phyloP scores from a whole-genome alignment of 2,329 filamentous ascomycete species.

The Eutypella sp. region DNA sequence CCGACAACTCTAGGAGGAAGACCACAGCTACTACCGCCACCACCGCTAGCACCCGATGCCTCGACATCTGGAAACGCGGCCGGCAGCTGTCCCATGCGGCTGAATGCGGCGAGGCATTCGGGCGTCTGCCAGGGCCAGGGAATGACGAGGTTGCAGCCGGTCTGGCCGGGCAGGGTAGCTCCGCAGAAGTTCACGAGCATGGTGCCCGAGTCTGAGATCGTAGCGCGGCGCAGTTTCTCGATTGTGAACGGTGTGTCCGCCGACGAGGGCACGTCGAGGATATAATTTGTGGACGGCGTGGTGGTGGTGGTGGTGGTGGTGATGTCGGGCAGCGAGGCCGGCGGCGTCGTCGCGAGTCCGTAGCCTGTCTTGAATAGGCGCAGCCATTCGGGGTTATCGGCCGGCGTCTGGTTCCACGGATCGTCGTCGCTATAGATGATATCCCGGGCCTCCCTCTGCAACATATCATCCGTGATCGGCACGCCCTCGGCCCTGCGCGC shows the following conservation, averaged over 20 bases:
- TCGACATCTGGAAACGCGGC: no score
- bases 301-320: neutral
- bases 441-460: neutral
- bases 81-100: neutral
- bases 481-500: neutral
- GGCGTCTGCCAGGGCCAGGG: neutral
- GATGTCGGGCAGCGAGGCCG: neutral
- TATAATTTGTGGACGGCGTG: neutral
- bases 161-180: neutral
- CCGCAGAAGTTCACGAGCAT: neutral
- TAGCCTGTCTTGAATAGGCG: neutral
- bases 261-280: no score
- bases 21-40: no score
- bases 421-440: conserved; percentile 30
- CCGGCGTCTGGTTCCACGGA: conserved; percentile 35
- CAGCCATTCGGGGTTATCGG: conserved; percentile 31
- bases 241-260: neutral
- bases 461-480: neutral
- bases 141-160: neutral
- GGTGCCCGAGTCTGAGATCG: no score
- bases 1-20: no score
- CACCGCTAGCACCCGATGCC: no score
- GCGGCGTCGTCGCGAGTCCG: neutral
- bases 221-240: neutral
- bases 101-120: neutral